Evolutionary conservation across 1,284 basidiomycete genomes (phyloP).

Genomic region (Hymenochaete sp.): DNA sequence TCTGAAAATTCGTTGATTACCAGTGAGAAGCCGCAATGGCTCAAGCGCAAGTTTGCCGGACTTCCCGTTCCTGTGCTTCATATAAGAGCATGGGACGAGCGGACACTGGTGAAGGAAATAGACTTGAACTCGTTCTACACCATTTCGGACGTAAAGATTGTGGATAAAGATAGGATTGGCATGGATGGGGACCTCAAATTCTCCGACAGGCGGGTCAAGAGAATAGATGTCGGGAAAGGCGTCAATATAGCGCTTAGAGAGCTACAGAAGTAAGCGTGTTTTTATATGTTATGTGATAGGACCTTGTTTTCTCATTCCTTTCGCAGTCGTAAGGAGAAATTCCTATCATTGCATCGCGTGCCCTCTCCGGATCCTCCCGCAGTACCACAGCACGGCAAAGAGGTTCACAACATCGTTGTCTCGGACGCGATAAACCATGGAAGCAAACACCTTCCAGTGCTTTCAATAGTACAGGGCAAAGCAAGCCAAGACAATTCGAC

Average conservation of each 20-base stretch:
- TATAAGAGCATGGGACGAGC: constrained; percentile 42
- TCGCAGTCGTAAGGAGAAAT: constrained; percentile 25
- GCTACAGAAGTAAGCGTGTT: constrained; percentile 25
- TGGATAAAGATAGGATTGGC: constrained; percentile 25
- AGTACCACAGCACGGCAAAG: no score
- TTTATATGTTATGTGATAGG: no score
- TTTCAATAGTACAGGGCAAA: constrained; percentile 35
- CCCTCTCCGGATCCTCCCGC: no score
- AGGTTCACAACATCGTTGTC: background rate
- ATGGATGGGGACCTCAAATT: constrained; percentile 48
- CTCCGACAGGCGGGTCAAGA: constrained; percentile 40
- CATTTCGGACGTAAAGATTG: constrained; percentile 45
- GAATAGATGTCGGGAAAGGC: constrained; percentile 32
- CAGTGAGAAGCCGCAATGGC: constrained; percentile 18
- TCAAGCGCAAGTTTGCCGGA: constrained; percentile 29
- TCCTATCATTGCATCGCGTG: constrained; percentile 19
- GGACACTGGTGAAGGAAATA: constrained; percentile 33
- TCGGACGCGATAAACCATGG: constrained; percentile 4
- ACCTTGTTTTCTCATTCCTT: background rate
- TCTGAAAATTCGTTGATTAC: constrained; percentile 41
- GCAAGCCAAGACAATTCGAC: no score
- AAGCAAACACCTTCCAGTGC: constrained; percentile 16
- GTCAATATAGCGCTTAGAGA: constrained; percentile 25
- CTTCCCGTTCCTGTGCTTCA: constrained; percentile 46
- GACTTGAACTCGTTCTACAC: constrained; percentile 35